A percentile compares a stretch with the other conserved stretches of the same genome.
phyloP scores from a whole-genome alignment of 2,329 filamentous ascomycete species.

The Decorospora gaudefroyi region DNA sequence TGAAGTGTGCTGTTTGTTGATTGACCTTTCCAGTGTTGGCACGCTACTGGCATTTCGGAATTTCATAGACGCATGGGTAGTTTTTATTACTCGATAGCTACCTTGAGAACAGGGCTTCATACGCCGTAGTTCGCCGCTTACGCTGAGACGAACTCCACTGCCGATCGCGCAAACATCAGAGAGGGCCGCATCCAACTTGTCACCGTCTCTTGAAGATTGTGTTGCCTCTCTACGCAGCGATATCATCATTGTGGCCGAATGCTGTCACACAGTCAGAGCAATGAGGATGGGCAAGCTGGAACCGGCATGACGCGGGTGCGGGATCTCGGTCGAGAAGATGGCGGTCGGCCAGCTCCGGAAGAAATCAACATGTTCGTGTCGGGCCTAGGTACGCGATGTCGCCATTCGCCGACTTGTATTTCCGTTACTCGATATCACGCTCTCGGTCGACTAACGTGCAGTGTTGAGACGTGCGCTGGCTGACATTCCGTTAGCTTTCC shows the following conservation, averaged over 20 bases:
- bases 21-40: slow-evolving; percentile 14
- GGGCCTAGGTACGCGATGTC: slow-evolving; percentile 21
- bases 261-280: not conserved
- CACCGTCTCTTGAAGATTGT: not conserved
- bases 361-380: slow-evolving; percentile 11
- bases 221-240: not conserved
- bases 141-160: slow-evolving; percentile 4
- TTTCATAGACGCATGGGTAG: slow-evolving; percentile 8
- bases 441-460: slow-evolving; percentile 42
- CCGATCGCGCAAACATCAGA: slow-evolving; percentile 5
- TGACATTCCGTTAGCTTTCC: slow-evolving; percentile 32
- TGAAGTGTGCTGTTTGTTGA: no score
- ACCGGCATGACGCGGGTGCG: slow-evolving; percentile 5
- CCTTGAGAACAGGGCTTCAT: slow-evolving; percentile 23
- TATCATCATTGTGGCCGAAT: not conserved
- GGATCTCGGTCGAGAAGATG: slow-evolving; percentile 9
- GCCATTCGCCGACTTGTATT: slow-evolving; percentile 25
- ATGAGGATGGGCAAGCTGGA: not conserved
- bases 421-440: slow-evolving; percentile 44
- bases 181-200: not conserved
- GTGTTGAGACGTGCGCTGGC: slow-evolving; percentile 34
- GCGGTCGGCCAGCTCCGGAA: slow-evolving; percentile 35
- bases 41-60: slow-evolving; percentile 19
- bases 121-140: slow-evolving; percentile 20
- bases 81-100: slow-evolving; percentile 46